phyloP scores from a whole-genome alignment of 805 yeast species.

The Priceomyces haplophilus region DNA sequence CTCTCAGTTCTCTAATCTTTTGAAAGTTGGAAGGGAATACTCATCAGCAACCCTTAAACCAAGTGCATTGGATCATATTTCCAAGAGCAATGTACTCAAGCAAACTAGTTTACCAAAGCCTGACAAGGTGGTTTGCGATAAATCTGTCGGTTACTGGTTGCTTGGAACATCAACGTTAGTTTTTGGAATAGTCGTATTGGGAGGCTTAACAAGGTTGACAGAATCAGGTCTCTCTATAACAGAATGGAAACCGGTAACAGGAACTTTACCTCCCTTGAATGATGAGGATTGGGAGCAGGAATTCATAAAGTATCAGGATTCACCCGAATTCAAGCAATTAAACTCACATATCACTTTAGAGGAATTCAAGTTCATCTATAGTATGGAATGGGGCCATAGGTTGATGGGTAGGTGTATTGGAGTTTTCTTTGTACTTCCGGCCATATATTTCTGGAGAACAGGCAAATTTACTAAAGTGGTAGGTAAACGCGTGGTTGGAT shows the following conservation, averaged over 20 bases:
- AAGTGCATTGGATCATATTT: background rate
- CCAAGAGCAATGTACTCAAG: background rate
- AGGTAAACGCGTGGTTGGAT: slow-evolving; percentile 63
- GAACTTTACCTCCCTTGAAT: slow-evolving; percentile 82
- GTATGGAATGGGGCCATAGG: slow-evolving; percentile 98
- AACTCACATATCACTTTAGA: slow-evolving; percentile 87
- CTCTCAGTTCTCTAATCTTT: slow-evolving; percentile 5
- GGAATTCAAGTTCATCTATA: slow-evolving; percentile 90
- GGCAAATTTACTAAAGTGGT: slow-evolving; percentile 66
- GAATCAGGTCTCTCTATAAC: slow-evolving; percentile 96
- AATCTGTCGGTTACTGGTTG: slow-evolving; percentile 78
- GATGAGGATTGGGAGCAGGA: slow-evolving; percentile 84
- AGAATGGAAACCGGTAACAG: slow-evolving; percentile 98
- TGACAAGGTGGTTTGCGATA: slow-evolving; percentile 19
- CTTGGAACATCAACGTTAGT: slow-evolving; percentile 84
- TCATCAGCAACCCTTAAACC: slow-evolving; percentile 2
- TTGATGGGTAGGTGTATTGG: slow-evolving; percentile 92
- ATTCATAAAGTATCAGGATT: slow-evolving; percentile 71
- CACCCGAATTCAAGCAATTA: slow-evolving; percentile 88
- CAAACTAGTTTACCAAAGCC: background rate
- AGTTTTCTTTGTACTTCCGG: slow-evolving; percentile 75
- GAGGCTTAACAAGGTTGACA: slow-evolving; percentile 92
- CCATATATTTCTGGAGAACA: slow-evolving; percentile 70
- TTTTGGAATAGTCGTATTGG: slow-evolving; percentile 93
- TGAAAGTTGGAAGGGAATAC: slow-evolving; percentile 5